Evolutionary conservation across 768 basidiomycete species (phyloP), one percentile per base, ranked within the genome.

Genomic region (Gyrodon lividus): DNA sequence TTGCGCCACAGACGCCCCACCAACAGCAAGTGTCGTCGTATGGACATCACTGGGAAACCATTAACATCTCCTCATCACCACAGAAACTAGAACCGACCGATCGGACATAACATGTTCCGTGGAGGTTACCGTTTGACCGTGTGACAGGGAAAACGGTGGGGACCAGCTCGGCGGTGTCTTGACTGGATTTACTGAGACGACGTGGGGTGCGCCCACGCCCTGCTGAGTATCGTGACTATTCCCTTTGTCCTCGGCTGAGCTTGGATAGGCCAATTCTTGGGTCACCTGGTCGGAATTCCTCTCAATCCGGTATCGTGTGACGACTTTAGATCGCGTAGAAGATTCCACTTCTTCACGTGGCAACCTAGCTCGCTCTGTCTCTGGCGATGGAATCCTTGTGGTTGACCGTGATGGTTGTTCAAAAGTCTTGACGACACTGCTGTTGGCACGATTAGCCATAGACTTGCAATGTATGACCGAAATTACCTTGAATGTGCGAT

Each of bases 51-150:
- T 64, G 28, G 31, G 6, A 14, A 19, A 37, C 14, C 1, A 17
- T 65, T 31, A 64, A 20, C 13, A 20, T 9, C 19, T 43, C 4
- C 28, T 5, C 17, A 34, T 22, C 4, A 2, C 31, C 10, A 40
- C 31, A 42, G 39, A 19, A 16, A 26, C 16, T 22, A 5, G 6
- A 12, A 60, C 63, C 13, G 38, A 65, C 60, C 52, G 0, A 38
- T 50, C 22, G 10, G 46, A 19, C 24, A 23, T n/a, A 17, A 19
- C 37, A 26, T 44, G 51, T 43, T 46, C 20, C n/a, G 33, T 2
- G 8, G 40, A 10, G 7, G 10, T 22, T 24, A 43, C 23, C 6
- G 43, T 48, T 46, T 33, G 30, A n/a, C 39, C 9, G 2, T 40
- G 33, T 1, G 44, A 22, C 16, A 30, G 6, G 35, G 35, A 5